A percentile compares a stretch with the other conserved stretches of the same genome.
phyloP scores from a whole-genome alignment of 2,329 filamentous ascomycete species.

The Blastomyces silverae region DNA sequence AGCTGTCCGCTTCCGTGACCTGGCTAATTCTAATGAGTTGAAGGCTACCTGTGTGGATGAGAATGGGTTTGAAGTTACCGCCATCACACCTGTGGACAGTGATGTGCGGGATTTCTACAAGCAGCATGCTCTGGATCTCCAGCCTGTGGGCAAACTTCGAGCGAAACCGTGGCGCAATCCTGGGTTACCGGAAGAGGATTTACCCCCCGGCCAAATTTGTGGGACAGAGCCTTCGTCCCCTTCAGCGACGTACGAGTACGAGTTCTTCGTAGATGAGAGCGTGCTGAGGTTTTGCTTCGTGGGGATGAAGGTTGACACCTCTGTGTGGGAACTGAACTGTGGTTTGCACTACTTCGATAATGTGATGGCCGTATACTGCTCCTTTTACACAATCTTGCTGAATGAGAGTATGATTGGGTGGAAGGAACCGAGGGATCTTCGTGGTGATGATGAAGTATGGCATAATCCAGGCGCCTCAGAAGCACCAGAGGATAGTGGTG shows the following conservation, averaged over 20 bases:
- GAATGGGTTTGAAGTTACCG: constrained; percentile 55
- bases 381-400: constrained; percentile 58
- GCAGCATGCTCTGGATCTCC: constrained; percentile 38
- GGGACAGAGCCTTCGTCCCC: constrained; percentile 23
- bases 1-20: constrained; percentile 34
- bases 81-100: constrained; percentile 44
- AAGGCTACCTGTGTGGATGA: constrained; percentile 44
- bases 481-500: neutral
- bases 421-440: constrained; percentile 48
- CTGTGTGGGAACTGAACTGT: constrained; percentile 52
- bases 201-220: constrained; percentile 32
- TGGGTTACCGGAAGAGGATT: constrained; percentile 34
- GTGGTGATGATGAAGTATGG: constrained; percentile 20
- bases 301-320: constrained; percentile 58
- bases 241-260: constrained; percentile 30
- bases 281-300: constrained; percentile 52
- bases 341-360: constrained; percentile 60
- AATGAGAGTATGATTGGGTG: constrained; percentile 64
- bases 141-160: constrained; percentile 48
- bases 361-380: constrained; percentile 50
- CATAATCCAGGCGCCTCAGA: constrained; percentile 3
- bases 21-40: constrained; percentile 34
- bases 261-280: constrained; percentile 63
- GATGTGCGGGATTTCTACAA: constrained; percentile 46
- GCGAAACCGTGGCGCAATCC: constrained; percentile 48